Percentiles rank a stretch among this genome's conserved stretches.
These are phyloP conservation scores for Dipodascus albidus DNA, from an alignment of 805 yeast genomes.

Conservation along the genomic window DNA sequence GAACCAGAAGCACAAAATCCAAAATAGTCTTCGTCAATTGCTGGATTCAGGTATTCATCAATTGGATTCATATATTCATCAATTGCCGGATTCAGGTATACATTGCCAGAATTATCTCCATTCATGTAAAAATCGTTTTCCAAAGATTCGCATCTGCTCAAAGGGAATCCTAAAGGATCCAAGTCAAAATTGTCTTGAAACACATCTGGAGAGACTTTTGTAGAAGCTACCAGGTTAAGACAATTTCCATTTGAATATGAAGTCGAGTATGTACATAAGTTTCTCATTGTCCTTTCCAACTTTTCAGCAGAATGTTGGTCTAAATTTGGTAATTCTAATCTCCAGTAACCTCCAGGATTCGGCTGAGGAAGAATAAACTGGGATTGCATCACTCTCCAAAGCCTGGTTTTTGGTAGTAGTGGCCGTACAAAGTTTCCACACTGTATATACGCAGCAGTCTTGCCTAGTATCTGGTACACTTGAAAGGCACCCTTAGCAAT, in stretches of 20 bases:
- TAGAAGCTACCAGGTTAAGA: neutral
- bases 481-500: conserved; percentile 51
- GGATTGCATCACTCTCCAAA: conserved; percentile 37
- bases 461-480: conserved; percentile 46
- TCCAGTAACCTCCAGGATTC: conserved; percentile 73
- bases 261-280: neutral
- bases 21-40: neutral
- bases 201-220: neutral
- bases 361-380: conserved; percentile 54
- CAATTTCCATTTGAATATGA: neutral
- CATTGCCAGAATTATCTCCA: neutral
- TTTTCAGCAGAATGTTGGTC: neutral
- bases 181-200: neutral
- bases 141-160: neutral
- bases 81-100: neutral
- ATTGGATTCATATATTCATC: no score
- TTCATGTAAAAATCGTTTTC: neutral
- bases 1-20: neutral
- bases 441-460: conserved; percentile 46
- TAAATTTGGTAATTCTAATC: conserved; percentile 22
- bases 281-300: neutral
- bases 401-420: conserved; percentile 49
- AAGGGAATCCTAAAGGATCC: neutral
- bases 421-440: conserved; percentile 70
- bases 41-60: neutral